Base-by-base conservation (phyloP, 2,329 filamentous ascomycete genomes). In the Didymella pomorum region DNA sequence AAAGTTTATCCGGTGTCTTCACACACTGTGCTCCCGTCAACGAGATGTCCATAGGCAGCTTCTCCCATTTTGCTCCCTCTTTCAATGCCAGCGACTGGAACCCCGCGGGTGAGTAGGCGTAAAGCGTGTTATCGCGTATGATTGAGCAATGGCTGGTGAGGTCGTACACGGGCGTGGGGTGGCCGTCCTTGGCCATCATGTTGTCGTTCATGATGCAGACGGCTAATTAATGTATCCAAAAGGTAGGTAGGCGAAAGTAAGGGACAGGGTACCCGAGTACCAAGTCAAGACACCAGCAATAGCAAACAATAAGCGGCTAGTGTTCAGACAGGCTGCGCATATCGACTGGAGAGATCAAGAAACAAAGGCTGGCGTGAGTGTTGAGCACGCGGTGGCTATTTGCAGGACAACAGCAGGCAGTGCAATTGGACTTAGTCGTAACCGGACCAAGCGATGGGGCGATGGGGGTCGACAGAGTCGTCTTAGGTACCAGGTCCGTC, bases 21-120 rank as follows among this genome's bases (percentile, higher is more conserved):
- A 96, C 89, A 77, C 94, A 98, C 7, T 87, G 86, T 39, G 86
- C 91, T 44, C 90, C 91, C 1, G 86, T 87, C 21, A 97, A 90
- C 18, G 87, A 80, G 60, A 88, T 83, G 47, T 91, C 92, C 73
- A 83, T 84, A 0, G 83, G 71, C 65, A 95, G 76, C 65, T 82
- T 74, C 63, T 84, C 80, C 94, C 94, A 97, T 78, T 86, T 78
- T 47, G 87, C 90, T 49, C 90, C 90, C 64, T 87, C 78, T 62
- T 85, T 79, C 63, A 98, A 79, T 12, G 83, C 78, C 64, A 98
- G 78, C 9, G 90, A 89, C 74, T 93, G 86, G 69, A 98, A 93
- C 26, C 87, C 90, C 45, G 86, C 79, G 9, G 87, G 79, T 6
- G 92, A 91, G 76, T 92, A 96, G 44, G 90, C 88, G 80, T 96